These are phyloP conservation scores for Colletotrichum echinochloae DNA, from an alignment of 2,329 filamentous ascomycete species.

Conservation along the genomic window DNA sequence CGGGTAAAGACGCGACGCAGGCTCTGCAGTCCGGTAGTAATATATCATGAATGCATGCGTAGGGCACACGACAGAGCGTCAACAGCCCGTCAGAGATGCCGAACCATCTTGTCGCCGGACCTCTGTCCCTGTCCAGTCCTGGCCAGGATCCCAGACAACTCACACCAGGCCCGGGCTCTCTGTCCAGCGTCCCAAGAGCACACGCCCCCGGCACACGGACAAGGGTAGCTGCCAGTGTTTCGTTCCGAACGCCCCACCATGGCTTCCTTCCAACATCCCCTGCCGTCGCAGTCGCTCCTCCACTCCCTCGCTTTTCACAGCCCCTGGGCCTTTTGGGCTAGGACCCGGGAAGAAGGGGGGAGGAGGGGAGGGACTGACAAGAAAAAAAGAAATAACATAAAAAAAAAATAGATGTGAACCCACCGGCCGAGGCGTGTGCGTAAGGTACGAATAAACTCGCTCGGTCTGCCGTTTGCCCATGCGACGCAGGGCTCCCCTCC, in stretches of 20 bases:
- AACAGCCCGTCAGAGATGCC: conserved; percentile 30
- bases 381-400: not conserved
- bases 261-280: conserved; percentile 36
- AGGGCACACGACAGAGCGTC: conserved; percentile 25
- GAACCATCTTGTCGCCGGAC: conserved; percentile 38
- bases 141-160: conserved; percentile 25
- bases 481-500: conserved; percentile 33
- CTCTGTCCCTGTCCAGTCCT: conserved; percentile 34
- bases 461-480: conserved; percentile 41
- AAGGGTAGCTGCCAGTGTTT: conserved; percentile 42
- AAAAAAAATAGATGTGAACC: not conserved
- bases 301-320: conserved; percentile 23
- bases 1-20: not conserved
- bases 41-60: conserved; percentile 11
- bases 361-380: not conserved
- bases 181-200: conserved; percentile 28
- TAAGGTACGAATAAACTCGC: conserved; percentile 40
- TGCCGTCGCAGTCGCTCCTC: conserved; percentile 27
- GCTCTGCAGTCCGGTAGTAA: conserved; percentile 1
- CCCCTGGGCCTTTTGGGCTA: conserved; percentile 21
- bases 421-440: conserved; percentile 39
- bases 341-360: not conserved
- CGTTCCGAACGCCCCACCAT: conserved; percentile 40
- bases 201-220: conserved; percentile 39
- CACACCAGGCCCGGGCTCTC: conserved; percentile 11